These are phyloP conservation scores for Boletus vermiculosoides DNA, from an alignment of 768 basidiomycete species.

Conservation along the genomic window DNA sequence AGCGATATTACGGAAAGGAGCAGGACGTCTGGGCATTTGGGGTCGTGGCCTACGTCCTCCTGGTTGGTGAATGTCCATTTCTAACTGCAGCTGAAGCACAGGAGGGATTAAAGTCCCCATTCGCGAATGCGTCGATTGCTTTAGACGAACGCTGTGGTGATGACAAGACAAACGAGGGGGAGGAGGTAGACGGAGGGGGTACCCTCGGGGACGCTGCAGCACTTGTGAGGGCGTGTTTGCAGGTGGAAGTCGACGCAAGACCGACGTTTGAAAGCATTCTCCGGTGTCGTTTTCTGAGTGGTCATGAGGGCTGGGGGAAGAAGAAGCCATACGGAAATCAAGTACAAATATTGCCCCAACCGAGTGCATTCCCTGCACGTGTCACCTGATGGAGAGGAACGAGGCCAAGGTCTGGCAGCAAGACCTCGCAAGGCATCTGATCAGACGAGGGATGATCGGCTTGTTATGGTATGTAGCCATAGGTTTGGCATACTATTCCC, in stretches of 20 bases:
- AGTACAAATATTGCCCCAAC: slow-evolving; percentile 24
- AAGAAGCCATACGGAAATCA: slow-evolving; percentile 32
- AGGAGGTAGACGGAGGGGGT: slow-evolving; percentile 82
- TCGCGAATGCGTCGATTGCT: slow-evolving; percentile 71
- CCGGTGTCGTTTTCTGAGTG: slow-evolving; percentile 76
- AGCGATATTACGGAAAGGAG: slow-evolving; percentile 92
- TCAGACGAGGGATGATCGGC: neutral
- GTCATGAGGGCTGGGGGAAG: slow-evolving; percentile 70
- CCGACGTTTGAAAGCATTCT: slow-evolving; percentile 86
- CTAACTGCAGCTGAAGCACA: slow-evolving; percentile 89
- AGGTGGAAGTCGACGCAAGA: slow-evolving; percentile 71
- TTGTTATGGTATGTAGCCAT: slow-evolving; percentile 14
- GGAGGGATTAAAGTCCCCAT: slow-evolving; percentile 73
- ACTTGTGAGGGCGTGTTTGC: slow-evolving; percentile 81
- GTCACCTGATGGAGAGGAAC: slow-evolving; percentile 21
- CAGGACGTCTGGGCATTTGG: slow-evolving; percentile 99
- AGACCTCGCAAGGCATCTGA: neutral
- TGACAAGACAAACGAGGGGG: slow-evolving; percentile 67
- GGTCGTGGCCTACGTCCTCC: slow-evolving; percentile 92
- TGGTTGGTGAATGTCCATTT: slow-evolving; percentile 91
- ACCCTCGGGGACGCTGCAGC: slow-evolving; percentile 80
- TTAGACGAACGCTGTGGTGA: slow-evolving; percentile 80
- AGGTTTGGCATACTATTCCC: slow-evolving; percentile 8
- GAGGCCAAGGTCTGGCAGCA: slow-evolving; percentile 10
- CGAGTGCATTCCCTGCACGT: slow-evolving; percentile 34